Evolutionary conservation across 441 rosid genomes (phyloP).

Genomic region (Syzygium syzygioides): DNA sequence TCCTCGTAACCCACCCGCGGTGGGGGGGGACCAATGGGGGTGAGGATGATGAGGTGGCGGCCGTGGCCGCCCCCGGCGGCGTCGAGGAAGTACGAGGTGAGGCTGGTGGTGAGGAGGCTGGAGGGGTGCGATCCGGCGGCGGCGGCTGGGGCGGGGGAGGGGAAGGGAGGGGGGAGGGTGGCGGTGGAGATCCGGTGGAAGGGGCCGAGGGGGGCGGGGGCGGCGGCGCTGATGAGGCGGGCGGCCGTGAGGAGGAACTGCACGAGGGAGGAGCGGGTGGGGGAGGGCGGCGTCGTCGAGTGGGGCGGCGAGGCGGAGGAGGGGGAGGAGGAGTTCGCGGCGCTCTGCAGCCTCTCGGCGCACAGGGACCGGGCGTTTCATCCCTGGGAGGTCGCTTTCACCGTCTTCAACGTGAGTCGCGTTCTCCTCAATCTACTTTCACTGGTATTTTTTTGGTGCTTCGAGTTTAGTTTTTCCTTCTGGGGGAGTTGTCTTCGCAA

Average conservation of each 20-base stretch:
- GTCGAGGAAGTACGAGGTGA: constrained; percentile 42
- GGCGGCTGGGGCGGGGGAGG: constrained; percentile 4
- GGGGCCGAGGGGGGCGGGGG: constrained; percentile 32
- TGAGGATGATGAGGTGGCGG: constrained; percentile 63
- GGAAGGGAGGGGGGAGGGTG: constrained; percentile 21
- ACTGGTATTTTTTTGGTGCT: not conserved
- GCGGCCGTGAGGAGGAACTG: constrained; percentile 27
- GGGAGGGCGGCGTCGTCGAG: constrained; percentile 40
- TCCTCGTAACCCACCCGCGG: not conserved
- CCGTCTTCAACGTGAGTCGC: constrained; percentile 42
- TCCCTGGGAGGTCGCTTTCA: constrained; percentile 49
- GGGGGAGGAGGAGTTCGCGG: constrained; percentile 39
- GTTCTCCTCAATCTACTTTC: not conserved
- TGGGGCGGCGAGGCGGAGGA: constrained; percentile 1
- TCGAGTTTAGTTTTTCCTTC: not conserved
- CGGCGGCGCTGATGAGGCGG: constrained; percentile 17
- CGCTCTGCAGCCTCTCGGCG: constrained; percentile 37
- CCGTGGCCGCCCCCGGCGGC: constrained; percentile 45
- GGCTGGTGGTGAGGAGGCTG: constrained; percentile 26
- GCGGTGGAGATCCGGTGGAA: constrained; percentile 62
- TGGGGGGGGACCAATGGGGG: constrained; percentile 24
- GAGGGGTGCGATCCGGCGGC: constrained; percentile 28
- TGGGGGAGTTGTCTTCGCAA: not conserved
- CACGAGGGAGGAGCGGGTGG: constrained; percentile 39
- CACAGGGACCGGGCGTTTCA: constrained; percentile 30